Evolutionary conservation across 805 yeast genomes (phyloP), one percentile per base, ranked within the genome.

Genomic region (Scheffersomyces stipitis): DNA sequence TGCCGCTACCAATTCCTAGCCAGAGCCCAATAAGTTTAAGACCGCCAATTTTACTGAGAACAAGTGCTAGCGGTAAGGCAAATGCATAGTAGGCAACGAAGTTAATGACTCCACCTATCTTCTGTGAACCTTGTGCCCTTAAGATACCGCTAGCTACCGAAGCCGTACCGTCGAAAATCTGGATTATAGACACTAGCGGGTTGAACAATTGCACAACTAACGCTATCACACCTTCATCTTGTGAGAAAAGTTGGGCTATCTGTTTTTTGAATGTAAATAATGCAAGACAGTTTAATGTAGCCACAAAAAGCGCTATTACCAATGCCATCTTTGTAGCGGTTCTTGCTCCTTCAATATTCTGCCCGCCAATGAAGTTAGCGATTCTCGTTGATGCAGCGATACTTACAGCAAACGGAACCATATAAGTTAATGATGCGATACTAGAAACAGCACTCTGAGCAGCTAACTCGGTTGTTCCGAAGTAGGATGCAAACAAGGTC

Each of bases 61-160:
- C 48, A 20, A 80, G 62, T 0, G 87, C 84, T 26, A 81, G 46
- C 0, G 95, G 95, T 28, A 85, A 66, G 1, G 87, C 90, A 43
- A 83, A 62, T 3, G 73, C 69, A 56, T 86, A 86, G 60, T 86
- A 86, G 0, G 82, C 75, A n/a, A 83, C 52, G 31, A 86, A 66
- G 49, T 85, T 86, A 34, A 86, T 65, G 9, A 75, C 46, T 0
- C 91, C 87, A 2, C 95, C 95, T 31, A 83, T 69, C 33, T 71
- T 74, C 56, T 86, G 95, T 31, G 80, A 64, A 0, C 91, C 95
- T 55, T 83, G 82, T 1, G 90, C 89, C 41, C 95, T 65, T 40
- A 86, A 62, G 24, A 83, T 72, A 1, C 90, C 93, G 28, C 83
- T 80, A 3, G 87, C 80, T 13, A 84, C 80, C 30, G 83, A 77